phyloP scores from a whole-genome alignment of 1,284 basidiomycete species.

The Rhodofomes roseus region DNA sequence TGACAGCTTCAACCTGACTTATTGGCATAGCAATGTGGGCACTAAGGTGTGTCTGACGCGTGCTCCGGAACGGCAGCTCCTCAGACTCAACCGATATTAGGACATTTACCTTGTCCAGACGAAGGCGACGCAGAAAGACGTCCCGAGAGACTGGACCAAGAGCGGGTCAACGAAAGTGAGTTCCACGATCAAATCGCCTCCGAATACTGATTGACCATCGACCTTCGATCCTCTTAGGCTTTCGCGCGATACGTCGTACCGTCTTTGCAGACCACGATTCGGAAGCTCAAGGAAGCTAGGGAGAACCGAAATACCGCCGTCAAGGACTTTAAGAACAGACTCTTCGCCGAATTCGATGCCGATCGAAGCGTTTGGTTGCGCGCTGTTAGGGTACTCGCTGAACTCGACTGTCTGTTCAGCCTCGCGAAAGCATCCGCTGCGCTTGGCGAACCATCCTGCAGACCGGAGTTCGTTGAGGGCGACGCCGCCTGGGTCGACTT shows the following conservation, averaged over 20 bases:
- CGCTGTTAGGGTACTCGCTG: constrained; percentile 73
- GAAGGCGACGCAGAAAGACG: constrained; percentile 50
- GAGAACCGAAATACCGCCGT: constrained; percentile 80
- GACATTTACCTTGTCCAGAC: constrained; percentile 89
- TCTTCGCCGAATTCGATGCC: constrained; percentile 83
- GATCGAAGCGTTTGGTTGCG: constrained; percentile 81
- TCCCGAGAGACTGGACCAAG: constrained; percentile 85
- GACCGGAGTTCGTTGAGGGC: constrained; percentile 84
- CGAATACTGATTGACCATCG: no score
- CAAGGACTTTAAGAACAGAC: constrained; percentile 78
- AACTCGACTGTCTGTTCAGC: constrained; percentile 93
- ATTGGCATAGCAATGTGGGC: constrained; percentile 84
- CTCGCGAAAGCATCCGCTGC: constrained; percentile 87
- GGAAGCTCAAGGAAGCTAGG: constrained; percentile 85
- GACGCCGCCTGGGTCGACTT: constrained; percentile 81
- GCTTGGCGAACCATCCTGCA: constrained; percentile 89
- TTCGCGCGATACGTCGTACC: constrained; percentile 77
- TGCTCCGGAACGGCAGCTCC: not conserved
- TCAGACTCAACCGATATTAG: constrained; percentile 32
- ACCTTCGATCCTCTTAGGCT: constrained; percentile 38
- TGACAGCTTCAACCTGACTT: constrained; percentile 52
- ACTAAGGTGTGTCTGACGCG: constrained; percentile 53
- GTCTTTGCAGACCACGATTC: constrained; percentile 66
- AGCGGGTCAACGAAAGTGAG: constrained; percentile 75
- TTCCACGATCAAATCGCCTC: not conserved